These are phyloP conservation scores for Rhododendron griersonianum DNA, from an alignment of 148 eudicot species.

Conservation along the genomic window DNA sequence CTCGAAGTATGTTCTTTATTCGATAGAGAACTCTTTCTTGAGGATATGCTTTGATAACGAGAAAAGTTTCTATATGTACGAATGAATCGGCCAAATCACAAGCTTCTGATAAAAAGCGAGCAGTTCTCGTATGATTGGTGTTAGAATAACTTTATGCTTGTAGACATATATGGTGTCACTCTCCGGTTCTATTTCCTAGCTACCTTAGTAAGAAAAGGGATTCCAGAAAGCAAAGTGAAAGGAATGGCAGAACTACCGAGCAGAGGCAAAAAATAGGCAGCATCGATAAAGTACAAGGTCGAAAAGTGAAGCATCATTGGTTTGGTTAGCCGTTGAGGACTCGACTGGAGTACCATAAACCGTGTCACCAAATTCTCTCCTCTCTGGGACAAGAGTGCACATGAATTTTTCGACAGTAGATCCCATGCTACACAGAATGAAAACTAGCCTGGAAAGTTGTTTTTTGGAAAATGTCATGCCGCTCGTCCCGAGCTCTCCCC, in stretches of 20 bases:
- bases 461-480: neutral
- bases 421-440: neutral
- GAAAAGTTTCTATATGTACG: neutral
- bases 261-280: neutral
- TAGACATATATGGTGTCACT: neutral
- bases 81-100: neutral
- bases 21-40: neutral
- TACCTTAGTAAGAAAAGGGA: neutral
- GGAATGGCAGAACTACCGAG: neutral
- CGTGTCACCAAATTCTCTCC: neutral
- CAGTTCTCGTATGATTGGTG: neutral
- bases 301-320: neutral
- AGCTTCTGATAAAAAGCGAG: neutral
- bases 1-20: neutral
- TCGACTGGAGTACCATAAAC: neutral
- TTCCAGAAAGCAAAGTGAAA: neutral
- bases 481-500: neutral
- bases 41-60: no score
- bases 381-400: neutral
- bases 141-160: neutral
- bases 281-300: neutral
- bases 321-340: no score
- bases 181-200: neutral
- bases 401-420: neutral
- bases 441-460: neutral